Conservation (phyloP, 208 protist genomes). For the Trypanosoma cruzi region DNA sequence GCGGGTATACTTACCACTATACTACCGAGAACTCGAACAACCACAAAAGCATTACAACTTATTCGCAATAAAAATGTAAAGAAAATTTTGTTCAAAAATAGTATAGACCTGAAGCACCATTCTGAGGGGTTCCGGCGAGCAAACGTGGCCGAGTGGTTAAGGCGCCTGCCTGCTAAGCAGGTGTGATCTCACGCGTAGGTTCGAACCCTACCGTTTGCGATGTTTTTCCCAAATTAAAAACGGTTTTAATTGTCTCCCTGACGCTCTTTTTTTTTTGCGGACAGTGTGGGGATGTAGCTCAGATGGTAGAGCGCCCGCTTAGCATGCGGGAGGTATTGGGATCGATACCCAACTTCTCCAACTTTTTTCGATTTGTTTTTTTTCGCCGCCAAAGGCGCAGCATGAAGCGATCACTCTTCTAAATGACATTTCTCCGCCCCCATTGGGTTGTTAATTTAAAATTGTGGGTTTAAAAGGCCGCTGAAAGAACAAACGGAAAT, state of each 20-base stretch:
- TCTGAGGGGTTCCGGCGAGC: conserved; percentile 39
- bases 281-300: conserved; percentile 91
- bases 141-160: conserved; percentile 92
- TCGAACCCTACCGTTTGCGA: conserved; percentile 91
- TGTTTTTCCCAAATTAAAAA: conserved; percentile 59
- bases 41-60: neutral
- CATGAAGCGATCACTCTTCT: too few relatives aligned
- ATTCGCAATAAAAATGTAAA: neutral
- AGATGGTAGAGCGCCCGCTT: conserved; percentile 94
- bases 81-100: neutral
- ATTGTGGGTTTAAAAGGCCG: too few relatives aligned
- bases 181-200: conserved; percentile 92
- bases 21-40: conserved; percentile 23
- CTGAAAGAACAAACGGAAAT: too few relatives aligned
- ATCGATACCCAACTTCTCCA: conserved; percentile 95
- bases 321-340: conserved; percentile 94
- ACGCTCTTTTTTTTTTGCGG: too few relatives aligned
- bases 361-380: conserved; percentile 3
- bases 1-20: conserved; percentile 37
- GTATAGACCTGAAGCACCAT: neutral
- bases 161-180: conserved; percentile 92
- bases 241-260: neutral
- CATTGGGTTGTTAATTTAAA: too few relatives aligned
- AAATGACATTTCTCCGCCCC: too few relatives aligned
- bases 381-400: neutral